A percentile compares a stretch with the other conserved stretches of the same genome.
phyloP scores from a whole-genome alignment of 768 basidiomycete species.

The Russula sp. region DNA sequence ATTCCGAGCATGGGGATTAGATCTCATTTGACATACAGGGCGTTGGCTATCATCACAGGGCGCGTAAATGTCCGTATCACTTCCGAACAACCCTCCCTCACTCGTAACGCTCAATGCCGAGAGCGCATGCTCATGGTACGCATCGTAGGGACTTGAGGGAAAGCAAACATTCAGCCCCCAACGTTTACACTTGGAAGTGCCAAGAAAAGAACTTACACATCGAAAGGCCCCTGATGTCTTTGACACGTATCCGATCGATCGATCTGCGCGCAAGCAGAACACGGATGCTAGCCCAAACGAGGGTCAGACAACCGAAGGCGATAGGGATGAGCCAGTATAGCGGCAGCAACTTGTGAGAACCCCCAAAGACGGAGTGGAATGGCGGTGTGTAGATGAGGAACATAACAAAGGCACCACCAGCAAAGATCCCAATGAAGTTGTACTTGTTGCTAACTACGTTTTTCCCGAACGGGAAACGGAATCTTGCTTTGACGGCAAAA shows the following conservation, averaged over 20 bases:
- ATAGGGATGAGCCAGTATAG: constrained; percentile 64
- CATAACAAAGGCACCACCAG: constrained; percentile 56
- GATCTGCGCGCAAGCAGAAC: constrained; percentile 53
- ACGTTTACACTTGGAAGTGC: neutral
- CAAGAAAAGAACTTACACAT: constrained; percentile 51
- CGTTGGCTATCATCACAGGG: neutral
- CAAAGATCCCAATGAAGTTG: constrained; percentile 59
- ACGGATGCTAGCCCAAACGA: constrained; percentile 53
- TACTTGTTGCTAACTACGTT: constrained; percentile 51
- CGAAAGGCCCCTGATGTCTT: constrained; percentile 61
- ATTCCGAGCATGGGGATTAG: neutral
- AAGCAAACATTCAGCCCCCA: constrained; percentile 13
- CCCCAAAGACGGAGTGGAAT: constrained; percentile 62
- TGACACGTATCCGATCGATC: constrained; percentile 49
- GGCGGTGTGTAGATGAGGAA: constrained; percentile 68
- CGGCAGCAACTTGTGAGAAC: constrained; percentile 50
- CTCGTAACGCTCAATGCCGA: constrained; percentile 7
- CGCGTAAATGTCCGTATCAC: neutral
- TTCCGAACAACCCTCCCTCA: neutral
- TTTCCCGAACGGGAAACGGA: constrained; percentile 58
- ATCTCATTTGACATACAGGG: neutral
- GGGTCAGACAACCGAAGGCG: constrained; percentile 50
- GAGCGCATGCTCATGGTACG: constrained; percentile 31
- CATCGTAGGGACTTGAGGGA: constrained; percentile 42
- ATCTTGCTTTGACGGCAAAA: constrained; percentile 60